phyloP scores from a whole-genome alignment of 208 protist species.

The Leishmania martiniquensis region DNA sequence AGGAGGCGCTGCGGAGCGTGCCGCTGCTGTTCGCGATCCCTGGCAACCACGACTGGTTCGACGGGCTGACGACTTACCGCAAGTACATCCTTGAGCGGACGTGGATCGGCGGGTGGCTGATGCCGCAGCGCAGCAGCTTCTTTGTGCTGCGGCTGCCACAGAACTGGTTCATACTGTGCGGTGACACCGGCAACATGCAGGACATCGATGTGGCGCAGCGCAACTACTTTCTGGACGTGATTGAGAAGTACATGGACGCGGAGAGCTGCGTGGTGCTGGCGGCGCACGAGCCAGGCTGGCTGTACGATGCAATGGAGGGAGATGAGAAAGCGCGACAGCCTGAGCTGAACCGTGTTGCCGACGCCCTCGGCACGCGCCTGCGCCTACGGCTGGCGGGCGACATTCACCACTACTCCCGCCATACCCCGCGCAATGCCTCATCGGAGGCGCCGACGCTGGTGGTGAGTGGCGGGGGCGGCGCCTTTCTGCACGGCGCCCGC shows the following conservation, averaged over 20 bases:
- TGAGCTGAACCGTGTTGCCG: constrained; percentile 53
- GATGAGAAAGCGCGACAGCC: constrained; percentile 50
- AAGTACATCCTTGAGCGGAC: constrained; percentile 76
- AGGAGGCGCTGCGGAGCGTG: constrained; percentile 59
- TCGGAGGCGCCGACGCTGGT: constrained; percentile 72
- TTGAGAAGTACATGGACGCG: constrained; percentile 71
- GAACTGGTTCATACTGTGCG: constrained; percentile 89
- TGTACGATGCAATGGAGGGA: constrained; percentile 66
- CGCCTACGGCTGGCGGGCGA: constrained; percentile 76
- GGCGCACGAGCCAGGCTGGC: constrained; percentile 78
- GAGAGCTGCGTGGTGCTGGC: constrained; percentile 74
- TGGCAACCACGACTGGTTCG: constrained; percentile 92
- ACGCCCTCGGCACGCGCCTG: constrained; percentile 66
- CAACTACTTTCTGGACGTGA: constrained; percentile 83
- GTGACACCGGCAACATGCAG: constrained; percentile 68
- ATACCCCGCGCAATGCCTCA: constrained; percentile 48
- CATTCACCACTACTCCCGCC: constrained; percentile 89
- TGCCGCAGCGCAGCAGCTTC: constrained; percentile 87
- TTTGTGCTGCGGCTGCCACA: constrained; percentile 77
- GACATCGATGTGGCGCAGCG: constrained; percentile 86
- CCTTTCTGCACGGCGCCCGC: constrained; percentile 81
- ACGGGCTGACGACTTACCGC: constrained; percentile 79
- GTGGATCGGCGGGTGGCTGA: constrained; percentile 85
- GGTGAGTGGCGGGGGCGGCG: constrained; percentile 84
- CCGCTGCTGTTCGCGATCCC: constrained; percentile 86